Percentiles rank a stretch among this genome's conserved stretches.
Evolutionary conservation across 257 asterid genomes (phyloP).

Genomic region (Oldenlandia corymbosa): DNA sequence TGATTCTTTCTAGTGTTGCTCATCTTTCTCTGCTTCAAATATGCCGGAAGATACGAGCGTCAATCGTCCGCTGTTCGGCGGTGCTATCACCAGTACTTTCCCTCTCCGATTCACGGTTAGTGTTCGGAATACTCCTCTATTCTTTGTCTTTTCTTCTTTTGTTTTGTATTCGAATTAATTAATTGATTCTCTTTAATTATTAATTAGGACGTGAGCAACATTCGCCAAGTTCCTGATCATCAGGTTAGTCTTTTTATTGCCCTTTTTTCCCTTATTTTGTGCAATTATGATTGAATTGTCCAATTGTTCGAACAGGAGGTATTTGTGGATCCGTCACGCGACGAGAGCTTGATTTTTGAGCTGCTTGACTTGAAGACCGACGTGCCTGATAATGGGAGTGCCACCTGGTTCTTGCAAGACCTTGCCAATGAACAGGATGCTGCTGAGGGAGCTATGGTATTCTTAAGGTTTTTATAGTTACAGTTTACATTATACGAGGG

Average conservation of each 20-base stretch:
- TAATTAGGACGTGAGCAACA: slow-evolving; percentile 63
- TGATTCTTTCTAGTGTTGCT: too few relatives aligned
- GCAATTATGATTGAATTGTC: neutral
- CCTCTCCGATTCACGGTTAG: slow-evolving; percentile 71
- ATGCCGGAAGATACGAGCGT: slow-evolving; percentile 49
- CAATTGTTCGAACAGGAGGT: slow-evolving; percentile 43
- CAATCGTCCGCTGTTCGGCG: slow-evolving; percentile 64
- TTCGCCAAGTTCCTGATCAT: slow-evolving; percentile 94
- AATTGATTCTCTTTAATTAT: neutral
- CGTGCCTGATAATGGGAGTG: slow-evolving; percentile 75
- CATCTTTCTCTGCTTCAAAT: too few relatives aligned
- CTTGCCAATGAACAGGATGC: slow-evolving; percentile 94
- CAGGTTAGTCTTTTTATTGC: slow-evolving; percentile 44
- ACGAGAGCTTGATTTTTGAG: slow-evolving; percentile 89
- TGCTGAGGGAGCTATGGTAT: slow-evolving; percentile 70
- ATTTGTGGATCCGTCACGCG: slow-evolving; percentile 73
- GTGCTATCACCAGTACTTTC: slow-evolving; percentile 56
- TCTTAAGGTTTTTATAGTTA: neutral
- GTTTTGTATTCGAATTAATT: neutral
- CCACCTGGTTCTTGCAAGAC: slow-evolving; percentile 91
- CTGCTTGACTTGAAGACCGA: slow-evolving; percentile 73
- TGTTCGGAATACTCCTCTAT: neutral
- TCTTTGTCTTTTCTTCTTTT: neutral
- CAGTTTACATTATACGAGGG: neutral
- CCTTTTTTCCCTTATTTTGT: neutral